Conservation (phyloP, 148 eudicot genomes). For the Heliamphora exappendiculata region DNA sequence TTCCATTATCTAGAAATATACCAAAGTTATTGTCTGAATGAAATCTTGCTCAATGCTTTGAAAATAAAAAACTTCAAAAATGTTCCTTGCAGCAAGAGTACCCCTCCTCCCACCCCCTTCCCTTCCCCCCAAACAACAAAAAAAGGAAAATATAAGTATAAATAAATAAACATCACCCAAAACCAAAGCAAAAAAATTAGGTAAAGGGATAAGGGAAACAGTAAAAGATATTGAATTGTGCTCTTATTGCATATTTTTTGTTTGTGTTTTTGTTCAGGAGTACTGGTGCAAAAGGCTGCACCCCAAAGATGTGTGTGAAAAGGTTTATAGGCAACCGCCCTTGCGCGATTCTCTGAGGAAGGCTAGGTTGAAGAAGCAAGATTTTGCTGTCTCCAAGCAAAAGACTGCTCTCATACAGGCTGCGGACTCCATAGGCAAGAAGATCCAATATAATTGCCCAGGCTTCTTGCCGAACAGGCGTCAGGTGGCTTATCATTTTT, state of each 20-base stretch:
- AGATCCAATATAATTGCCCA: slow-evolving; percentile 76
- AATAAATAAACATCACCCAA: too few relatives aligned
- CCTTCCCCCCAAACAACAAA: too few relatives aligned
- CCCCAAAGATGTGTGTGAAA: slow-evolving; percentile 97
- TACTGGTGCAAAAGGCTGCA: slow-evolving; percentile 99
- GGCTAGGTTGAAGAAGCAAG: slow-evolving; percentile 79
- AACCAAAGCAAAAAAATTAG: too few relatives aligned
- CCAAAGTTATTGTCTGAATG: background rate
- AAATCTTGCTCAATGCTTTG: background rate
- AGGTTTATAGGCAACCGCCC: slow-evolving; percentile 93
- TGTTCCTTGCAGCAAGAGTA: background rate
- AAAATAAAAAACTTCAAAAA: background rate
- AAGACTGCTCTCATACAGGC: slow-evolving; percentile 67
- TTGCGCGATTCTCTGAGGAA: slow-evolving; percentile 76
- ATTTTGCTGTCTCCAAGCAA: slow-evolving; percentile 74
- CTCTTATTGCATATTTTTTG: slow-evolving; percentile 1
- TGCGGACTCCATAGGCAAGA: slow-evolving; percentile 83
- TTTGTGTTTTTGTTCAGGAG: slow-evolving; percentile 46
- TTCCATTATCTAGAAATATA: too few relatives aligned
- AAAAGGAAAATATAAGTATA: too few relatives aligned
- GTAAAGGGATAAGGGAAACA: background rate
- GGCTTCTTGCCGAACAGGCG: slow-evolving; percentile 88
- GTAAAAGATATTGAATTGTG: background rate
- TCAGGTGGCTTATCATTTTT: slow-evolving; percentile 48
- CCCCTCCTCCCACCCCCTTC: too few relatives aligned